Base-by-base conservation (phyloP, 495 filamentous ascomycete genomes). In the Hypoxylon perforatum region DNA sequence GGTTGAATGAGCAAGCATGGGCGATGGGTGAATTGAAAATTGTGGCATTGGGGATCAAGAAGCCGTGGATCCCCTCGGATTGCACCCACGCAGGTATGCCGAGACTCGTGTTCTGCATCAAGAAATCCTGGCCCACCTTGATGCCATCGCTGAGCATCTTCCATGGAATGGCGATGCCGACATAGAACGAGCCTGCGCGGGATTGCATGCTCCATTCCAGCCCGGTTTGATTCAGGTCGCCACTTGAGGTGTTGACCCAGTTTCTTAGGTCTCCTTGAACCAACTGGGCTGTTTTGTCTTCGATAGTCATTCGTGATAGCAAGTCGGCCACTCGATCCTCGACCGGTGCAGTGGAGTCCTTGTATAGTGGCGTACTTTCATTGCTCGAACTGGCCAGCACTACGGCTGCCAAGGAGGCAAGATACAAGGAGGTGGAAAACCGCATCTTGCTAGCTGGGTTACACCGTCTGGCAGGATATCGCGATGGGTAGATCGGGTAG, bases 21-120 rank as follows among this genome's bases (percentile, higher is more conserved):
- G 78, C 88, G 72, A 92, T 91, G 0, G 89, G 88, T 3, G 87
- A 90, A 69, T 91, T 91, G 81, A 90, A 91, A 48, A 92, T 91
- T 0, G 89, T 91, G 11, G 89, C 89, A 76, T 91, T 91, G 17
- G 82, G 85, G 46, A 88, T 81, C 47, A 91, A 72, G 52, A 91
- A 90, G 0, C 89, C 89, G 65, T 91, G 89, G 50, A 91, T 89
- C 74, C 85, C 85, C 75, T 92, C 90, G 1, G 82, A 88, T 73
- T 91, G 89, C 10, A 90, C 88, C 55, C 91, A 77, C 1, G 88
- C 88, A 18, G 90, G 87, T 53, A 91, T 90, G 7, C 88, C 88
- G 3, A 91, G 80, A 6, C 82, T 85, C 4, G 87, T 89, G 69
- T 87, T 84, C 9, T 90, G 77, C 36, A 86, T 60, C 15, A 90